Evolutionary conservation across 1,284 basidiomycete genomes (phyloP), one percentile per base, ranked within the genome.

Genomic region (Ceraceosorus guamensis): DNA sequence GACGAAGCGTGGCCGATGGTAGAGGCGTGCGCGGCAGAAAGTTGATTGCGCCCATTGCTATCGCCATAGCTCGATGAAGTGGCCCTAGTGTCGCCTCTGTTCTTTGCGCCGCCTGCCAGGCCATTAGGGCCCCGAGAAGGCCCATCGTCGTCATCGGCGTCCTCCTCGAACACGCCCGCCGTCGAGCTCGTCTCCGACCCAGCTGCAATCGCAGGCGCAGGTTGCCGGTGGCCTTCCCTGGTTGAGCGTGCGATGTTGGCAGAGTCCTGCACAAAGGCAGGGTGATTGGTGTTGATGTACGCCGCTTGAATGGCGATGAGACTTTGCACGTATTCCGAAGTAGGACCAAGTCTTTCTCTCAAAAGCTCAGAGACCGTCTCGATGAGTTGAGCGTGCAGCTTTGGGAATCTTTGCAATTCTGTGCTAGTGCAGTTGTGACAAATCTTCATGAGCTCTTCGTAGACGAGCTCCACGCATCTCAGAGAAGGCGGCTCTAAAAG

Each of bases 221-320:
- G 52, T 75, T 66, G 54, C 54, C 68, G 65, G 10, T 62, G 50
- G 24, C 60, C 60, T 24, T 73, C 71, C 24, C 71, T 63, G 52
- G 70, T 69, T 58, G 70, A 66, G 48, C 66, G 62, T 16, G 73
- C 71, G 55, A 75, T 74, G 57, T 69, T 71, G 56, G 71, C 71
- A 53, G 71, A 74, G 55, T 74, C 73, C 31, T 71, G 66, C n/a
- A 91, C 85, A 77, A 92, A 93, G 82, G 74, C 82, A n/a, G 91
- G 91, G 73, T 95, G 91, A 76, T 93, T 95, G 56, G 92, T 96
- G 79, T 98, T 99, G 82, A 99, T 98, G 77, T 99, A 99, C 10
- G 95, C 92, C 0, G 91, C 90, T 78, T 99, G 95, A 56, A 99
- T 99, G 67, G 87, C 84, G 71, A 99, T 97, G 66, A 99, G 80